These are phyloP conservation scores for Camellia lanceoleosa DNA, from an alignment of 148 eudicot genomes.

Conservation along the genomic window DNA sequence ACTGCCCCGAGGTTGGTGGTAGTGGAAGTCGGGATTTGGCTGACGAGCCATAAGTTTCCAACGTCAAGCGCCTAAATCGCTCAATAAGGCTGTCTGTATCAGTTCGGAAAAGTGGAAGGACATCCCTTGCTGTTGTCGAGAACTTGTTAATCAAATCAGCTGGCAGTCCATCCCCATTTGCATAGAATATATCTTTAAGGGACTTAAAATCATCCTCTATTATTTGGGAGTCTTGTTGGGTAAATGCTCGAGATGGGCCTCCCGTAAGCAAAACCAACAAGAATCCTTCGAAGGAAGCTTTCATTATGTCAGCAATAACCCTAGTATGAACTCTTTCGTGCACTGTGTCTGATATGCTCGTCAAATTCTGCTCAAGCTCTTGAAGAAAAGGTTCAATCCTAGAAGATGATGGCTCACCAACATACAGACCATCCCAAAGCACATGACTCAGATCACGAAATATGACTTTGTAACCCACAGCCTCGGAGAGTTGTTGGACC, in stretches of 20 bases:
- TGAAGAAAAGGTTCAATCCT: constrained; percentile 77
- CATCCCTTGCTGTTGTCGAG: constrained; percentile 73
- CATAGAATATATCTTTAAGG: constrained; percentile 82
- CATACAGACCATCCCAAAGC: constrained; percentile 72
- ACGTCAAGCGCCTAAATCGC: constrained; percentile 55
- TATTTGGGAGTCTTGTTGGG: constrained; percentile 63
- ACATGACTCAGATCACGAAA: constrained; percentile 21
- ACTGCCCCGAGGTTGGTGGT: constrained; percentile 90
- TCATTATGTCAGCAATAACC: constrained; percentile 75
- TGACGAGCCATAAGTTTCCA: constrained; percentile 79
- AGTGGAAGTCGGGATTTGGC: constrained; percentile 79
- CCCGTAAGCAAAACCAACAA: constrained; percentile 46
- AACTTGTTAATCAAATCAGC: constrained; percentile 68
- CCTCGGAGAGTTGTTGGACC: constrained; percentile 70
- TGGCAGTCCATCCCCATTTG: constrained; percentile 90
- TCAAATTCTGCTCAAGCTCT: constrained; percentile 66
- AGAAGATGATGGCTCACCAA: constrained; percentile 76
- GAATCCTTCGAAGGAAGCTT: constrained; percentile 84
- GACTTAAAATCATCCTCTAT: constrained; percentile 82
- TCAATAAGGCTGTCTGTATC: constrained; percentile 80
- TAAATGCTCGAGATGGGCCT: constrained; percentile 78
- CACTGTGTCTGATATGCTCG: constrained; percentile 48
- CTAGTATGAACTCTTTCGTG: constrained; percentile 75
- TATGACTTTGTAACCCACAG: constrained; percentile 27
- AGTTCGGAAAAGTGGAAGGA: constrained; percentile 73